These are phyloP conservation scores for Pulveroboletus sp. DNA, from an alignment of 768 basidiomycete genomes.

Conservation along the genomic window DNA sequence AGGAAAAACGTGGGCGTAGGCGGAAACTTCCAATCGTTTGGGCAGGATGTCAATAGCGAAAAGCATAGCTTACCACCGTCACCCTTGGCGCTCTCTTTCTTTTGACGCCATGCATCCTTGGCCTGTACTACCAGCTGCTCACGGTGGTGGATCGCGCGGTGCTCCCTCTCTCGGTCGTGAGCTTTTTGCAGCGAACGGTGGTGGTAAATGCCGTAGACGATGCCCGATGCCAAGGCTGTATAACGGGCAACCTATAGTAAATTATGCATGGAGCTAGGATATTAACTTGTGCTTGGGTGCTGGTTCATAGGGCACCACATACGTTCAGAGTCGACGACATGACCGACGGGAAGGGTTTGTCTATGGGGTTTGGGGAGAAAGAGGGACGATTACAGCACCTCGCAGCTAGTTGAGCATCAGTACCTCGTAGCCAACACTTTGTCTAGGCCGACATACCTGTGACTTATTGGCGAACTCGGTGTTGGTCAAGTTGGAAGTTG, in stretches of 20 bases:
- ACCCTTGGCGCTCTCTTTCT: slow-evolving; percentile 51
- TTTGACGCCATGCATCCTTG: slow-evolving; percentile 85
- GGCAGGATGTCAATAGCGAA: background rate
- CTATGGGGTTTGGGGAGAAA: slow-evolving; percentile 6
- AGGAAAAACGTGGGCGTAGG: background rate
- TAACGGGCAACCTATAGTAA: slow-evolving; percentile 81
- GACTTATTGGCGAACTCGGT: slow-evolving; percentile 1
- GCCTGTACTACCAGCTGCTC: slow-evolving; percentile 80
- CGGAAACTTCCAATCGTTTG: background rate
- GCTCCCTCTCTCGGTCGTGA: slow-evolving; percentile 71
- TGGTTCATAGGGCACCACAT: slow-evolving; percentile 28
- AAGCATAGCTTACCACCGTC: slow-evolving; percentile 47
- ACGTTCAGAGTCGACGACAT: slow-evolving; percentile 82
- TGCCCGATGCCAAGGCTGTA: slow-evolving; percentile 80
- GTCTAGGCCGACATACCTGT: slow-evolving; percentile 7
- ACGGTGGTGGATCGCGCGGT: slow-evolving; percentile 67
- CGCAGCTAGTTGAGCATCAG: slow-evolving; percentile 8
- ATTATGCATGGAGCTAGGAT: background rate
- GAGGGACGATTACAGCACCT: slow-evolving; percentile 13
- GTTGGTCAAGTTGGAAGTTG: slow-evolving; percentile 11
- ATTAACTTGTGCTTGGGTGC: slow-evolving; percentile 1
- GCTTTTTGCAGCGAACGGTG: slow-evolving; percentile 82
- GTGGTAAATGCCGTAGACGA: slow-evolving; percentile 90
- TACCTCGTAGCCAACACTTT: background rate
- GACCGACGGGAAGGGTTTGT: slow-evolving; percentile 13